Conservation (phyloP, 108 stramenopile species). For the Epithemia pelagica region DNA sequence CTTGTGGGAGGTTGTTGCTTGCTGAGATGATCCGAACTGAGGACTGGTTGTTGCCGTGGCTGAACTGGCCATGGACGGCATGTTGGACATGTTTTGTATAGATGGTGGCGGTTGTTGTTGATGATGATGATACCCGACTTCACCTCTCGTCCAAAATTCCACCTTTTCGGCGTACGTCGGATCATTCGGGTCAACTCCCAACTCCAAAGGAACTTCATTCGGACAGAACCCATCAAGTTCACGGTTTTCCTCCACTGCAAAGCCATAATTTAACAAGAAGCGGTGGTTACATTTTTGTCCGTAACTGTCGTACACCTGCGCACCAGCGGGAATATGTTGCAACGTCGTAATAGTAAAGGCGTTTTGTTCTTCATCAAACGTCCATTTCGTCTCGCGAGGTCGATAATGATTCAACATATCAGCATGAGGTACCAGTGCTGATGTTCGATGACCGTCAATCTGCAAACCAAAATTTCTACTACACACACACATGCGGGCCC, state of each 20-base stretch:
- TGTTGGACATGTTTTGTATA: not conserved
- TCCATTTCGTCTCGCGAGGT: slow-evolving; percentile 99
- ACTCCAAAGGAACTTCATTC: slow-evolving; percentile 92
- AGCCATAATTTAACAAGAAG: slow-evolving; percentile 99
- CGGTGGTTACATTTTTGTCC: slow-evolving; percentile 99
- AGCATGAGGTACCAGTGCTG: slow-evolving; percentile 97
- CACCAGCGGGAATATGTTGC: slow-evolving; percentile 64
- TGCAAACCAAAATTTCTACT: slow-evolving; percentile 95
- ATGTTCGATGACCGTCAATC: slow-evolving; percentile 89
- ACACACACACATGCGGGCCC: slow-evolving; percentile 99
- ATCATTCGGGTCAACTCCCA: slow-evolving; percentile 54
- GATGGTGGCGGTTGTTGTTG: slow-evolving; percentile 4
- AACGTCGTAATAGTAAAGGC: slow-evolving; percentile 97
- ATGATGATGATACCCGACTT: slow-evolving; percentile 23
- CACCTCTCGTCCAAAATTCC: slow-evolving; percentile 89
- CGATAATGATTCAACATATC: slow-evolving; percentile 99
- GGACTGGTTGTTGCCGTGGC: not conserved
- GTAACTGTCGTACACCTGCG: slow-evolving; percentile 97
- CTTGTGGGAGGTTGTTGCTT: not conserved
- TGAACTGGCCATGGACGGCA: not conserved
- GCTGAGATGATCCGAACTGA: not conserved
- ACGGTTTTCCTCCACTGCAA: slow-evolving; percentile 95
- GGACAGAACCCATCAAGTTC: slow-evolving; percentile 98
- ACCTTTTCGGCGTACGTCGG: slow-evolving; percentile 57
- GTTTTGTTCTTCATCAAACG: slow-evolving; percentile 92